Evolutionary conservation across 2,329 filamentous ascomycete species (phyloP).

Genomic region (Trichoderma asperellum): DNA sequence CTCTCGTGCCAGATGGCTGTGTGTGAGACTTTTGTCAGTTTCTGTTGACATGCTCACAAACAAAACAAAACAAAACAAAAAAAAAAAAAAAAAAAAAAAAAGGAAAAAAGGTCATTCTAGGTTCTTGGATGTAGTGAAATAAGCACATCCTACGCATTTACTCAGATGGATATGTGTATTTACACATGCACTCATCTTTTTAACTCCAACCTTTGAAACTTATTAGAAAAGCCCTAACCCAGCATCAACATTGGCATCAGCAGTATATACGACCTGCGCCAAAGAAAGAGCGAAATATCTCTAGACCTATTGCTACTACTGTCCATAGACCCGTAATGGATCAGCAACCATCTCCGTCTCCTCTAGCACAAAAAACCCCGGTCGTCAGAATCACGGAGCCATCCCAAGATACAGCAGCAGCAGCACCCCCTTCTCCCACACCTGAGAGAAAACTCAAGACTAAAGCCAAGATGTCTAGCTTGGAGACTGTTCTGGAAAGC

Average conservation of each 20-base stretch:
- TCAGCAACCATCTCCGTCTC: background rate
- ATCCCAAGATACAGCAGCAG: background rate
- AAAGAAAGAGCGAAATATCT: background rate
- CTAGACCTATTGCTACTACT: background rate
- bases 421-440: background rate
- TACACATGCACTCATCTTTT: background rate
- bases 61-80: too few relatives aligned
- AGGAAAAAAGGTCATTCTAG: background rate
- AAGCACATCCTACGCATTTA: background rate
- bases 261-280: background rate
- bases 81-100: too few relatives aligned
- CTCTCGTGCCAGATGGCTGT: background rate
- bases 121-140: background rate
- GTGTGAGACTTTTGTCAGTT: background rate
- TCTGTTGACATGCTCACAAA: background rate
- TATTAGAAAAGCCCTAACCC: background rate
- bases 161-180: background rate
- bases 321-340: background rate
- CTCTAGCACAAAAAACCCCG: background rate
- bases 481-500: slow-evolving; percentile 41
- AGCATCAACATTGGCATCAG: background rate
- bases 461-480: slow-evolving; percentile 30
- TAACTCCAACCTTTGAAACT: background rate
- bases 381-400: background rate
- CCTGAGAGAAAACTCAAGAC: slow-evolving; percentile 33